Conservation (phyloP, 768 basidiomycete genomes). For the Mrakia blollopis region DNA sequence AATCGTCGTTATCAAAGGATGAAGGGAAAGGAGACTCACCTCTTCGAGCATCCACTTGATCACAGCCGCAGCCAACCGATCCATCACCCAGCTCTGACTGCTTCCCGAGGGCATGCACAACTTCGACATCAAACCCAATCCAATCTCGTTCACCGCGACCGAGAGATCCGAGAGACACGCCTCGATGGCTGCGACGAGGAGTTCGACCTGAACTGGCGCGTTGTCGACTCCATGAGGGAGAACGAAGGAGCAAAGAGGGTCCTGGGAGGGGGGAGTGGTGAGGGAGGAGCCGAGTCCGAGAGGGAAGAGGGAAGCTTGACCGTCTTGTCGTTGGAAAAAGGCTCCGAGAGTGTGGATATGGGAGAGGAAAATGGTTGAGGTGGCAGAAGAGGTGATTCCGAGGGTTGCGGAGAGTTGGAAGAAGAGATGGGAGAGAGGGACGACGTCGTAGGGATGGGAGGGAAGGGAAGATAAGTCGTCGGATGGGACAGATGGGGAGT, state of each 20-base stretch:
- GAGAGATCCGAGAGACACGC: not conserved
- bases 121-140: not conserved
- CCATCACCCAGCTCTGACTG: not conserved
- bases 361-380: not conserved
- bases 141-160: not conserved
- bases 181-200: slow-evolving; percentile 1
- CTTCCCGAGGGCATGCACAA: not conserved
- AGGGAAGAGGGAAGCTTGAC: not conserved
- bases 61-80: not conserved
- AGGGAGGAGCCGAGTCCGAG: not conserved
- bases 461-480: not conserved
- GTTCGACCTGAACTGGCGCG: not conserved
- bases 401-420: not conserved
- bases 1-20: not conserved
- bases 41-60: not conserved
- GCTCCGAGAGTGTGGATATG: not conserved
- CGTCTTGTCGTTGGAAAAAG: not conserved
- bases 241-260: not conserved
- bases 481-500: not conserved
- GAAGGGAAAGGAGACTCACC: not conserved
- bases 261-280: not conserved
- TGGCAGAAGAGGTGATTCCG: not conserved
- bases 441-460: not conserved
- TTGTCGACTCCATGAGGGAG: not conserved
- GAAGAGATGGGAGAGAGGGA: not conserved